Evolutionary conservation across 148 eudicot genomes (phyloP).

Genomic region (Rhododendron ovatum): DNA sequence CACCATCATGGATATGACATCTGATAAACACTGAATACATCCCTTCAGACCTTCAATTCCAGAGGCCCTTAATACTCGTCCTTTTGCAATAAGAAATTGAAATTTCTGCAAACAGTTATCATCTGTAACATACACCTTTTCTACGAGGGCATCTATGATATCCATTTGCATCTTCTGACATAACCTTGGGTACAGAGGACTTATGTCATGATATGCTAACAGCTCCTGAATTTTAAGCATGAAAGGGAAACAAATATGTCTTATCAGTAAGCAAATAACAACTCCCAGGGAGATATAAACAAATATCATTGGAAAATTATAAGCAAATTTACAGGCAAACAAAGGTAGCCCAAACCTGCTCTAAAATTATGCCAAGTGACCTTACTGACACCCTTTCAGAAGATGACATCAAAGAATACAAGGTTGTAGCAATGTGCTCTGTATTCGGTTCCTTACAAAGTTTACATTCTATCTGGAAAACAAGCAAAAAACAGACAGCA

Average conservation of each 20-base stretch:
- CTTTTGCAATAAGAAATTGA: constrained; percentile 52
- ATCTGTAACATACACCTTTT: constrained; percentile 42
- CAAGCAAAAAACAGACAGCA: constrained; percentile 17
- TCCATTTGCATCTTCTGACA: constrained; percentile 62
- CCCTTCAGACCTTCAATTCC: constrained; percentile 46
- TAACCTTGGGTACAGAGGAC: constrained; percentile 38
- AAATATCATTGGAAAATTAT: not conserved
- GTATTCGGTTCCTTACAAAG: constrained; percentile 28
- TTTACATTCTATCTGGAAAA: constrained; percentile 56
- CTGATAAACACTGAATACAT: constrained; percentile 60
- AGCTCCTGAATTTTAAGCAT: constrained; percentile 59
- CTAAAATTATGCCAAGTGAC: constrained; percentile 47
- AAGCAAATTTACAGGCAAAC: not conserved
- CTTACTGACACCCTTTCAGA: constrained; percentile 41
- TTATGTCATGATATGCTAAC: constrained; percentile 51
- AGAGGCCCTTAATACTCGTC: constrained; percentile 43
- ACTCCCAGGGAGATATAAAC: not conserved
- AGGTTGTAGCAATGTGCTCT: constrained; percentile 27
- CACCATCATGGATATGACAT: constrained; percentile 63
- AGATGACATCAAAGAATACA: constrained; percentile 43
- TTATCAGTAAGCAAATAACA: not conserved
- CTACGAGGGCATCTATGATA: constrained; percentile 50
- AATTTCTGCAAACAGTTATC: constrained; percentile 43
- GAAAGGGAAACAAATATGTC: constrained; percentile 4
- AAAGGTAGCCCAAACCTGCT: constrained; percentile 54